Percentiles rank a stretch among this genome's conserved stretches.
Conservation (phyloP, 495 filamentous ascomycete species). For the Elasticomyces elasticus region DNA sequence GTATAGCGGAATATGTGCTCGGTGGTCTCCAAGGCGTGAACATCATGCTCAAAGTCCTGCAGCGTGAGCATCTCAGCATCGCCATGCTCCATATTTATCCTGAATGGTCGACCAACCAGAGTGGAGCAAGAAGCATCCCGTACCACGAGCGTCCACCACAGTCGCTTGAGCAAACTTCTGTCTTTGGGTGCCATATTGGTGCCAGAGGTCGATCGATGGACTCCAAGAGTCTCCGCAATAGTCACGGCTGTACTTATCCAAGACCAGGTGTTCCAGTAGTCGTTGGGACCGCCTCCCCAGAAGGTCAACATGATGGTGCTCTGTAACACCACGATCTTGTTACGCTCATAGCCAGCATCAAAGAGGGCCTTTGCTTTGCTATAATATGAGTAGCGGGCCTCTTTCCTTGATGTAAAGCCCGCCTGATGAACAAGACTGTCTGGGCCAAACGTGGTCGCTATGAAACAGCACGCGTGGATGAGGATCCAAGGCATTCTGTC, state of each 20-base stretch:
- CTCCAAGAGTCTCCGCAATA: conserved; percentile 11
- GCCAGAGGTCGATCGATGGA: neutral
- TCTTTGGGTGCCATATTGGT: conserved; percentile 5
- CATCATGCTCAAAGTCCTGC: conserved; percentile 7
- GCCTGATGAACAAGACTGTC: neutral
- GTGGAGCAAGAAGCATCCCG: conserved; percentile 10
- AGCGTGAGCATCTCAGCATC: conserved; percentile 5
- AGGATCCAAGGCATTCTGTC: conserved; percentile 8
- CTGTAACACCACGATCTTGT: conserved; percentile 8
- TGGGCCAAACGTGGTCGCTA: conserved; percentile 3
- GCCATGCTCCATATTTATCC: conserved; percentile 7
- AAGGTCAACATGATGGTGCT: conserved; percentile 8
- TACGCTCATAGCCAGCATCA: conserved; percentile 7
- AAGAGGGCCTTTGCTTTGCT: conserved; percentile 9
- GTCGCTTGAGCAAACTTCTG: conserved; percentile 2
- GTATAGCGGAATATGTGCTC: neutral
- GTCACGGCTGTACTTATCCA: conserved; percentile 9
- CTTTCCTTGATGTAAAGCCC: neutral
- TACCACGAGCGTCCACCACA: conserved; percentile 9
- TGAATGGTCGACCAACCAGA: conserved; percentile 8
- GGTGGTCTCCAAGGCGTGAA: neutral
- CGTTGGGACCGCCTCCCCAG: conserved; percentile 3
- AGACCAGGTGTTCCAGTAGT: conserved; percentile 8
- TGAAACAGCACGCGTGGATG: conserved; percentile 7
- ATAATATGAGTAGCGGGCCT: conserved; percentile 3